Base-by-base conservation (phyloP, 2,329 filamentous ascomycete genomes). In the Fusarium graminum region DNA sequence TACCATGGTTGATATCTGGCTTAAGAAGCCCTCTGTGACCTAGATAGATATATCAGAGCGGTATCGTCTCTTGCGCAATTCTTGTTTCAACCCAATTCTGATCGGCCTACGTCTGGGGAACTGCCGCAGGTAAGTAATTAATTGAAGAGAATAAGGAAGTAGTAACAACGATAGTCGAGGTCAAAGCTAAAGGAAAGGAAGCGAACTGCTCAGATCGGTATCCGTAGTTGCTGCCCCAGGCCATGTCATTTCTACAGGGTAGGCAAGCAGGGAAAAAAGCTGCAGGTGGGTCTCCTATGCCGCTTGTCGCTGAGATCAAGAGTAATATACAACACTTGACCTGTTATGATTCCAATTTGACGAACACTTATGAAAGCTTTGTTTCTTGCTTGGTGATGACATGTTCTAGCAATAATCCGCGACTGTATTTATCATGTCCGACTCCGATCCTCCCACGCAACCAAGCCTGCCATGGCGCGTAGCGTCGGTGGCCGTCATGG, bases 401-500 rank as follows among this genome's bases (percentile, higher is more conserved):
- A 57, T 58, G 45, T 8, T 41, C 16, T 55, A 44, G 19, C 6
- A 22, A 28, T 39, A 32, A 11, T 8, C 22, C 16, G 19, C 42
- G 14, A 14, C 38, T 49, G 22, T 62, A 26, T 28, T 16, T 26
- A 36, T 28, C 42, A 73, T 72, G 70, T 66, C 71, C 41, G 56
- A 50, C 14, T 51, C 73, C 26, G 61, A 70, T 42, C 63, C 76
- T 47, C 70, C 74, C 40, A 62, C 65, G 57, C 79, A 84, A 76
- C 88, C 88, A 29, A 85, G 86, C 72, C 79, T 89, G 58, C 81
- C 88, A 78, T 93, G 91, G 90, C 90, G 92, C 65, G 79, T 89
- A 54, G 85, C 86, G 34, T 96, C 93, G n/a, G 83, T 89, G 50
- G 80, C 89, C 64, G 85, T 91, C 36, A 92, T 97, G 85, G 90